Evolutionary conservation across 805 yeast species (phyloP), one percentile per base, ranked within the genome.

Genomic region (Dipodascus albidus): DNA sequence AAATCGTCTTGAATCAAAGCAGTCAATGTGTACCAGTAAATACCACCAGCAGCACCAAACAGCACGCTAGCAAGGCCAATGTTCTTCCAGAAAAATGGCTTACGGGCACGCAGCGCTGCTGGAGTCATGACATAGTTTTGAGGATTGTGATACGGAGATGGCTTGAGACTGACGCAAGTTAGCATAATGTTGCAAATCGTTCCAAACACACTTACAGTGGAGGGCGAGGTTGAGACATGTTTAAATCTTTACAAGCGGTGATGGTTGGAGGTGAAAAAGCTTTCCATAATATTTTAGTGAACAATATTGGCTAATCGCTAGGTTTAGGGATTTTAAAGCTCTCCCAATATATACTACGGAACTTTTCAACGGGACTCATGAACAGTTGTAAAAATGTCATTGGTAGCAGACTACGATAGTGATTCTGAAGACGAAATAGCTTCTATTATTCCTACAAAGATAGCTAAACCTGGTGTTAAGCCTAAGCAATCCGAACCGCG

Each of bases 51-150:
- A 52, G 87, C 70, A n/a, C 83, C 77, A 2, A 81, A 69, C 20
- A 87, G 71, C 0, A 77, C 68, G 17, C 73, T 73, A 51, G 90
- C 79, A 0, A 82, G 78, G 19, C 79, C 71, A 64, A 84, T 78
- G 67, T 90, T 91, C 62, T 76, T 80, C 77, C 82, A 79, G 70
- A 89, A 87, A 64, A 79, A 91, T 47, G 96, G 97, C 56, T 78
- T 75, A 68, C 98, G 79, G 49, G 96, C 96, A 59, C 98, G 77
- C 59, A 87, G 74, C 76, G 91, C 81, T 3, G 96, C 96, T 15
- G 96, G 96, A 1, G 96, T 87, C 91, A 89, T 89, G 64, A 83
- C 83, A 70, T 79, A 84, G 33, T 90, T 85, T 58, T 73, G 71
- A 38, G 81, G 84, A 67, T 85, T 87, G 52, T 77, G 78, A 64